phyloP scores from a whole-genome alignment of 371 early-diverging fungal genomes.

The Mortierella sp. region DNA sequence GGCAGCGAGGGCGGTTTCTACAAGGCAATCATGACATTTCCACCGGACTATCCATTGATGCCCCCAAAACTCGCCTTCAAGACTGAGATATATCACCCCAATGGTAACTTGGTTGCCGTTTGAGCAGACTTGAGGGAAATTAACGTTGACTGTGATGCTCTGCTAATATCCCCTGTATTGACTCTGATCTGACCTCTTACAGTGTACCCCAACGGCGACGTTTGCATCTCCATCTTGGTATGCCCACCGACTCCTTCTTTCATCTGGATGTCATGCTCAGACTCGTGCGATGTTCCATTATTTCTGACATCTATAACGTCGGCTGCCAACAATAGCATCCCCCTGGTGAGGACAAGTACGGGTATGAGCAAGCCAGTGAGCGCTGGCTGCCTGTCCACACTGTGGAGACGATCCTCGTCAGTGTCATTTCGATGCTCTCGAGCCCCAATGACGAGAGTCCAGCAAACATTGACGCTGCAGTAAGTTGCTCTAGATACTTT shows the following conservation, averaged over 20 bases:
- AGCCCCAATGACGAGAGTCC: constrained; percentile 95
- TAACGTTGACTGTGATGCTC: not conserved
- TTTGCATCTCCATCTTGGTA: constrained; percentile 93
- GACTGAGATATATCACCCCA: constrained; percentile 86
- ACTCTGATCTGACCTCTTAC: not conserved
- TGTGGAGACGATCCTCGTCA: constrained; percentile 88
- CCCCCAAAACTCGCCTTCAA: constrained; percentile 90
- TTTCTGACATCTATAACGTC: too few relatives aligned
- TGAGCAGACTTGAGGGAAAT: too few relatives aligned
- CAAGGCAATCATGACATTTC: constrained; percentile 87
- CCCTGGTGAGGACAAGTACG: constrained; percentile 89
- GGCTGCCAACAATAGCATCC: constrained; percentile 60
- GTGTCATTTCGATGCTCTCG: constrained; percentile 92
- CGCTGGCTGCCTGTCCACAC: constrained; percentile 96
- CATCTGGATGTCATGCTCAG: not conserved
- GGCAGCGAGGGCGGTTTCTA: constrained; percentile 90
- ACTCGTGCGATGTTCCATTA: not conserved
- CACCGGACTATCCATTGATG: constrained; percentile 79
- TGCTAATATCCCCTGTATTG: not conserved
- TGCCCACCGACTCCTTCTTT: constrained; percentile 1
- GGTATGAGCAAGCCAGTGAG: constrained; percentile 90
- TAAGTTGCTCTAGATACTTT: too few relatives aligned
- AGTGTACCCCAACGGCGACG: constrained; percentile 86
- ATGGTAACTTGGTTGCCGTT: constrained; percentile 60
- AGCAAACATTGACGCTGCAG: constrained; percentile 93